Evolutionary conservation across 192 early-diverging fungal genomes (phyloP), one percentile per base, ranked within the genome.

Genomic region (Coemansia sp.): DNA sequence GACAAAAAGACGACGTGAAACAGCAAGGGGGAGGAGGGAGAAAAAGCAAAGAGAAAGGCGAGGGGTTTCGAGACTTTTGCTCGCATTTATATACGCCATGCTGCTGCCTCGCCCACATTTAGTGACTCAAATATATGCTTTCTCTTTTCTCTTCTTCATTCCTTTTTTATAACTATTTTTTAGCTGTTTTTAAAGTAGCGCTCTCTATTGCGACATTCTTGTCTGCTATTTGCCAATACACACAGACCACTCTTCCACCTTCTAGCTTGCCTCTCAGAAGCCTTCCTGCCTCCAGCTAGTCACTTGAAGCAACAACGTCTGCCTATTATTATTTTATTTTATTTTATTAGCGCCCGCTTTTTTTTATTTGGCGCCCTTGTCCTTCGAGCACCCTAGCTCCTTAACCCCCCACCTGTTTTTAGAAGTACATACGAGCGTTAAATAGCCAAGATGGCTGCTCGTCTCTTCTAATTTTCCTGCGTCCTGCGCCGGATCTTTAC

Each of bases 381-480:
- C 52, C 48, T 64, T 18, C 42, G 34, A 69, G 63, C 61, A 61
- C 61, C 45, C 56, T 42, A 55, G 57, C 48, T 69, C 56, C 63
- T 67, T 63, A 62, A 66, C 56, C 62, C 69, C 75, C 66, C 69
- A 50, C 14, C 50, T 72, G 71, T 69, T 66, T 72, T 73, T 75
- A 72, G 68, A 72, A 49, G 33, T 56, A 58, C 48, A 63, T 69
- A 75, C 78, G 78, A 81, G 78, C 69, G 48, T 20, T 62, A 11
- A 55, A 33, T 45, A 45, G 57, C 72, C 73, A 65, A 18, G 36
- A 81, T 81, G 78, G 78, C 78, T 75, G 78, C 78, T 81, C 78
- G 78, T 75, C 54, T 75, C 73, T 81, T 81, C 78, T 81, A 81
- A 81, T 52, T 57, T 69, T 66, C 73, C 52, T 58, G 78, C 78